Percentiles rank a stretch among this genome's conserved stretches.
phyloP scores from a whole-genome alignment of 1,284 basidiomycete genomes.

The Schizophyllum commune region DNA sequence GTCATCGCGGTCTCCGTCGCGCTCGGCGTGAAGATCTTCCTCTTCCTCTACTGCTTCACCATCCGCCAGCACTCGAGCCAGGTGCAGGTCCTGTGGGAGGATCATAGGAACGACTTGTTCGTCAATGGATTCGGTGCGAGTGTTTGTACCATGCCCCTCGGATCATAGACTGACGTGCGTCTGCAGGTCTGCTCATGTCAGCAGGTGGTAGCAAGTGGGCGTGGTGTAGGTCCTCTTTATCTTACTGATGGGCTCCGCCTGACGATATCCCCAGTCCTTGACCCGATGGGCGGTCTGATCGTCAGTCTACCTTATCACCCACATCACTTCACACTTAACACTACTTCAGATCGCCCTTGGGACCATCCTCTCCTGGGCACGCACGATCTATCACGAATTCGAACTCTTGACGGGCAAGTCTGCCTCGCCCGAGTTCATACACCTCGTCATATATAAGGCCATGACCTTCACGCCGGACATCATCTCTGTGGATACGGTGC shows the following conservation, averaged over 20 bases:
- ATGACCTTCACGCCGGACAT: conserved; percentile 86
- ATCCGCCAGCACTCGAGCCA: conserved; percentile 80
- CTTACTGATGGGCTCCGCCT: conserved; percentile 1
- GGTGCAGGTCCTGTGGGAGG: conserved; percentile 91
- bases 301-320: conserved; percentile 32
- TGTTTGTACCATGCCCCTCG: conserved; percentile 1
- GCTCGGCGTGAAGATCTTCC: conserved; percentile 75
- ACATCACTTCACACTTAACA: conserved; percentile 8
- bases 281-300: conserved; percentile 75
- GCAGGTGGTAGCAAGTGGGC: conserved; percentile 81
- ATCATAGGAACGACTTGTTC: conserved; percentile 87
- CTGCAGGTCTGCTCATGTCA: conserved; percentile 77
- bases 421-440: conserved; percentile 85
- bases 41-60: conserved; percentile 85
- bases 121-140: conserved; percentile 67
- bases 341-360: conserved; percentile 60
- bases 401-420: conserved; percentile 86
- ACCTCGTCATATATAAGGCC: conserved; percentile 89
- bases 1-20: conserved; percentile 79
- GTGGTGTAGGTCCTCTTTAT: conserved; percentile 58
- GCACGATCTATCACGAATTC: conserved; percentile 77
- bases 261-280: conserved; percentile 44
- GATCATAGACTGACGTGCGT: conserved; percentile 16
- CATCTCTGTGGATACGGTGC: conserved; percentile 80
- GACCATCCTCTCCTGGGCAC: conserved; percentile 77